A percentile compares a stretch with the other conserved stretches of the same genome.
phyloP scores from a whole-genome alignment of 306 rosid genomes.

The Dicorynia guianensis region DNA sequence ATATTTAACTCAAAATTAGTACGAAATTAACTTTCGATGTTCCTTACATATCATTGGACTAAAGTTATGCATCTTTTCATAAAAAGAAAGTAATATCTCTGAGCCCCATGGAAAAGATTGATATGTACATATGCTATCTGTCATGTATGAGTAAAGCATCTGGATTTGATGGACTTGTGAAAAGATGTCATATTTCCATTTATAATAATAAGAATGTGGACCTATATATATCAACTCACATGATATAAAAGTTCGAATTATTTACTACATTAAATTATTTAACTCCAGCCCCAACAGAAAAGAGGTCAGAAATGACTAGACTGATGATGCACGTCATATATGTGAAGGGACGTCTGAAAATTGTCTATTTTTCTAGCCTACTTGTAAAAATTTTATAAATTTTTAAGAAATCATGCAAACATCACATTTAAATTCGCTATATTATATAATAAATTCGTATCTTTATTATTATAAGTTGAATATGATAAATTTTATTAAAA shows the following conservation, averaged over 20 bases:
- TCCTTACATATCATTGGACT: background rate
- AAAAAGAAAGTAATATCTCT: background rate
- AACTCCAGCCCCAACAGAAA: background rate
- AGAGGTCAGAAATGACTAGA: slow-evolving; percentile 12
- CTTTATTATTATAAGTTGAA: too few species aligned
- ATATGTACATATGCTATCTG: background rate
- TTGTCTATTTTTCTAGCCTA: background rate
- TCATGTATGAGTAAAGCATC: background rate
- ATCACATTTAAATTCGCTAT: too few species aligned
- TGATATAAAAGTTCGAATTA: background rate
- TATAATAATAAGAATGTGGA: background rate
- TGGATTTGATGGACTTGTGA: background rate
- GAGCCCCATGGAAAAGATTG: background rate
- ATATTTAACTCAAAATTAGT: too few species aligned
- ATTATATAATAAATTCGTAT: too few species aligned
- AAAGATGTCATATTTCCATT: background rate
- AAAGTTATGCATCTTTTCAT: slow-evolving; percentile 29
- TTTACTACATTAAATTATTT: background rate
- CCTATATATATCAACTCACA: background rate
- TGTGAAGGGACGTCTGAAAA: slow-evolving; percentile 38
- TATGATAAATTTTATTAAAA: too few species aligned
- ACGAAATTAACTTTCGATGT: too few species aligned
- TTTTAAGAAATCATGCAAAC: too few species aligned
- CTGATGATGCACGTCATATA: slow-evolving; percentile 34
- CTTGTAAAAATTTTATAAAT: too few species aligned